Base-by-base conservation (phyloP, 768 basidiomycete genomes). In the Strobilomyces confusus region DNA sequence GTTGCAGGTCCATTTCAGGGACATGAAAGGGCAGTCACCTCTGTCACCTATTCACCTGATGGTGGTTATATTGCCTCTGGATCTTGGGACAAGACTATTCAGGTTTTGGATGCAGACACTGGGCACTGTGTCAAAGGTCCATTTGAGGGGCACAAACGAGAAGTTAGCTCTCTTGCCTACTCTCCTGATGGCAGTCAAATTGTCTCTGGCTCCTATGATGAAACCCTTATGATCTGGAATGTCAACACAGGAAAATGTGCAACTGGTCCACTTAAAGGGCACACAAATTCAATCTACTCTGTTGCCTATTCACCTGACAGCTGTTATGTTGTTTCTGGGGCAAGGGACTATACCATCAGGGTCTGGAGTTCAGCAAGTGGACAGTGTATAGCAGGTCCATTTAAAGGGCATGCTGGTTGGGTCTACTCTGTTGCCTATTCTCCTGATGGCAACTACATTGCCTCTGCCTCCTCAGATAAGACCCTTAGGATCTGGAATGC, bases 261-360 rank as follows among this genome's bases (percentile, higher is more conserved):
- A 23, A 45, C 48, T 30, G 54, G 33, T 25, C 61, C 59, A 34
- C 2, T 60, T 4, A 13, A 30, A 4, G 61, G 57, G 1, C 59
- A 63, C 4, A 32, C 11, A 4, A 0, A 0, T 1, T 1, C 1
- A 2, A 9, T 62, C 9, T 8, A 33, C 12, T 45, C 48, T 56
- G 49, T 62, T 51, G 54, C 58, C 51, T 56, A 47, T 68, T 49
- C 72, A 32, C 68, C 70, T 26, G 57, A 66, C 11, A 46, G 59
- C 1, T 48, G 30, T 6, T 33, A 59, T 14, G 9, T 65, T 54
- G 54, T n/a, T 11, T 65, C 66, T 49, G 58, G 55, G 9, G 49
- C 61, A 42, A 2, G 14, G 1, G 64, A 66, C 7, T 0, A 5
- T 0, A 63, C 60, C 4, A 54, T 69, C 11, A 57, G 44, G 9